Percentiles rank a stretch among this genome's conserved stretches.
phyloP scores from a whole-genome alignment of 306 rosid genomes.

The Castanopsis chinensis region DNA sequence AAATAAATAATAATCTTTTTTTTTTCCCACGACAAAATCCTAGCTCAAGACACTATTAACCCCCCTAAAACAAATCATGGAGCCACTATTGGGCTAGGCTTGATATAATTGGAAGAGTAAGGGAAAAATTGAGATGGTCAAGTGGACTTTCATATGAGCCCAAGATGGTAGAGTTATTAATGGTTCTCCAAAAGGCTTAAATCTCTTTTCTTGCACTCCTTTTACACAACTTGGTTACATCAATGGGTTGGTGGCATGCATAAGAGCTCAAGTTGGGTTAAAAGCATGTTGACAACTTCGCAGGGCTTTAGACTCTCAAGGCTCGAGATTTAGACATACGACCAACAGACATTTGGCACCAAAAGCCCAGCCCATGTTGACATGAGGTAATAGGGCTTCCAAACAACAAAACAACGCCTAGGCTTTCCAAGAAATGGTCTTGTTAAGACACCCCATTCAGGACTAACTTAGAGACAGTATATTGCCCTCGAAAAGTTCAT shows the following conservation, averaged over 20 bases:
- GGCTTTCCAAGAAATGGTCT: not conserved
- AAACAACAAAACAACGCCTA: not conserved
- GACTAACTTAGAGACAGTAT: not conserved
- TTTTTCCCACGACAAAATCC: no score
- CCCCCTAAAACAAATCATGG: no score
- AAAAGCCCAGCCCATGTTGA: conserved; percentile 66
- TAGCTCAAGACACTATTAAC: no score
- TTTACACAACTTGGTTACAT: conserved; percentile 39
- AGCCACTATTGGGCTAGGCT: no score
- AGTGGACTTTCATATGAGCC: conserved; percentile 51
- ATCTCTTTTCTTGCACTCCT: conserved; percentile 43
- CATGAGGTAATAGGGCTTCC: conserved; percentile 11
- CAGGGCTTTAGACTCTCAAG: conserved; percentile 68
- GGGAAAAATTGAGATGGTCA: conserved; percentile 57
- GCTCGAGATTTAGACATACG: conserved; percentile 53
- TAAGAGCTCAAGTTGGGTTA: conserved; percentile 60
- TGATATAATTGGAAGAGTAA: conserved; percentile 68
- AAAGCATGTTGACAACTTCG: conserved; percentile 72
- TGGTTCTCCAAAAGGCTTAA: conserved; percentile 60
- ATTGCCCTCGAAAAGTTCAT: not conserved
- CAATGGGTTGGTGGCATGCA: conserved; percentile 73
- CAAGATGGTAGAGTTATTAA: conserved; percentile 39
- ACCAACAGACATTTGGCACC: conserved; percentile 35
- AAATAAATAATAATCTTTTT: no score
- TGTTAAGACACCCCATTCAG: not conserved